Evolutionary conservation across 2,329 filamentous ascomycete genomes (phyloP), one percentile per base, ranked within the genome.

Genomic region (Ilyonectria sp.): DNA sequence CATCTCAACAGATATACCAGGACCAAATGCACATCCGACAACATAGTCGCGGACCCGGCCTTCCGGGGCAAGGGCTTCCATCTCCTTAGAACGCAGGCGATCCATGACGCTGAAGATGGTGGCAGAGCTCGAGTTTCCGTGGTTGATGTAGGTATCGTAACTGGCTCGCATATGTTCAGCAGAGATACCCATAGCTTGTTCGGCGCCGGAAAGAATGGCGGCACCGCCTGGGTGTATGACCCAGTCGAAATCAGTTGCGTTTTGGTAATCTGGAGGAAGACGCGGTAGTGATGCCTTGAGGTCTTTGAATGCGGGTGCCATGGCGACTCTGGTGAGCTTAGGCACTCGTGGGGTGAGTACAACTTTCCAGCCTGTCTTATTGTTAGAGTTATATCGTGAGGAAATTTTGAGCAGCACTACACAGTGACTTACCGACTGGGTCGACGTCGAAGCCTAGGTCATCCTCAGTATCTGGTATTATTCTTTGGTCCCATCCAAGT

Each of bases 151-250:
- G 19, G 89, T 88, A 68, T 92, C 88, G 75, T 91, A 92, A 65
- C 89, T 91, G 19, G 91, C 90, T 54, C 90, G 85, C 82, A 93
- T 89, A 70, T 92, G 90, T 72, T 91, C 87, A 0, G 89, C 80
- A 0, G 83, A 84, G 53, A 93, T 85, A 7, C 80, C 77, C 82
- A 93, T 84, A 1, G 82, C 83, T 47, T 81, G 82, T 76, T 92
- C 88, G 1, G 91, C 89, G 0, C 90, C 90, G 0, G 88, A 85
- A 2, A 93, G 81, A 47, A 93, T 92, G 1, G 90, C 89, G 1
- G 89, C 84, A 19, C 91, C 91, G 5, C 91, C 91, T 0, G 91
- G 91, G 71, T 93, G 91, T 76, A 93, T 86, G 1, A 91, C 91
- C 91, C 91, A 93, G 81, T 93, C 91, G 70, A 92, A 92, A 65